These are phyloP conservation scores for Chaetoscypha palmicola DNA, from an alignment of 2,329 filamentous ascomycete species.

Conservation along the genomic window DNA sequence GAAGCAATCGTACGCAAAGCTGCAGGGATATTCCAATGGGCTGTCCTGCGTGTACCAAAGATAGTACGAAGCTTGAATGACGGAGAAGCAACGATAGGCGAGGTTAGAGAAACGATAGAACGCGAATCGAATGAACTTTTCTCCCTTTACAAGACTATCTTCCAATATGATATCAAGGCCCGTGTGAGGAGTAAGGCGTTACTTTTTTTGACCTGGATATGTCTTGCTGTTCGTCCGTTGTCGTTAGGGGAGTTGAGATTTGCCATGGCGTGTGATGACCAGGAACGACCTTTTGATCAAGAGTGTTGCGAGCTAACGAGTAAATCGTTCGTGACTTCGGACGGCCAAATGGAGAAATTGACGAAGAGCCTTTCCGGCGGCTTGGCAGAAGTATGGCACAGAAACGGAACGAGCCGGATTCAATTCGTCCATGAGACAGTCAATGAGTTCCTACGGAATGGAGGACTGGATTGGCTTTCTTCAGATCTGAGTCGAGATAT, in stretches of 20 bases:
- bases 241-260: slow-evolving; percentile 17
- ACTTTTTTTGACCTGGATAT: slow-evolving; percentile 23
- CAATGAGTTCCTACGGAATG: slow-evolving; percentile 28
- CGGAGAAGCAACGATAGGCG: slow-evolving; percentile 8
- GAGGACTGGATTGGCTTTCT: no score
- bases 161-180: slow-evolving; percentile 8
- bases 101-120: slow-evolving; percentile 1
- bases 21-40: slow-evolving; percentile 20
- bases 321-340: slow-evolving; percentile 11
- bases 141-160: slow-evolving; percentile 14
- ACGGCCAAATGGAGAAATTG: slow-evolving; percentile 18
- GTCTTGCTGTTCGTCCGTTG: slow-evolving; percentile 18
- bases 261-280: slow-evolving; percentile 14
- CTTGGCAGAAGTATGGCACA: slow-evolving; percentile 12
- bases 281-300: background rate
- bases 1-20: slow-evolving; percentile 10
- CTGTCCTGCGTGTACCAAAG: slow-evolving; percentile 10
- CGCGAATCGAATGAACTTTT: slow-evolving; percentile 13
- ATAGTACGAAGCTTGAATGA: slow-evolving; percentile 14
- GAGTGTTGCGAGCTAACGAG: slow-evolving; percentile 3
- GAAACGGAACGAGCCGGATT: slow-evolving; percentile 16
- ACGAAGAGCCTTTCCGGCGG: slow-evolving; percentile 20
- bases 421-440: slow-evolving; percentile 36
- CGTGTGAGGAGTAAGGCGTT: slow-evolving; percentile 9
- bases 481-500: background rate